Evolutionary conservation across 805 yeast genomes (phyloP).

Genomic region (Schizosaccharomyces cryophilus): DNA sequence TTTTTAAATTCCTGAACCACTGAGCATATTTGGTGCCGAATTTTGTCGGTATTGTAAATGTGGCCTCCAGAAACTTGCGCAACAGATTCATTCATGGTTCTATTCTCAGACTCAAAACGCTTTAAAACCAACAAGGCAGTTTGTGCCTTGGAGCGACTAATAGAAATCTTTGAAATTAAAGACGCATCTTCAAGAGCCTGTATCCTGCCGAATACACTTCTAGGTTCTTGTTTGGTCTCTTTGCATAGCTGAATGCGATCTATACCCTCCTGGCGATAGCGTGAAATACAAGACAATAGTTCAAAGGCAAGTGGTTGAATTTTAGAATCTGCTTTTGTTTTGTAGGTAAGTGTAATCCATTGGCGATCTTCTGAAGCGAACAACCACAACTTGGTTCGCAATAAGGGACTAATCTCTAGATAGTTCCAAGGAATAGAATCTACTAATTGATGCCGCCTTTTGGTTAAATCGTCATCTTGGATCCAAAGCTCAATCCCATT

Average conservation of each 20-base stretch:
- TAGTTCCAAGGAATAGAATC: neutral
- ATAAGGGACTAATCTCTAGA: neutral
- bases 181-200: neutral
- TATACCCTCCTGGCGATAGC: neutral
- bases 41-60: neutral
- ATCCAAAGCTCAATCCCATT: neutral
- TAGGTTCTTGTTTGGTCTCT: neutral
- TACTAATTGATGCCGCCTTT: neutral
- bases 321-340: neutral
- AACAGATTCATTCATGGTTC: neutral
- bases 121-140: neutral
- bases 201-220: neutral
- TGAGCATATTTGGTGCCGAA: neutral
- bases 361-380: neutral
- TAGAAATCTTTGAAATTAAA: neutral
- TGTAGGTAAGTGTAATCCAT: neutral
- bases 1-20: neutral
- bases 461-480: neutral
- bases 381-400: neutral
- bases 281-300: neutral
- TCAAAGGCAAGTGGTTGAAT: neutral
- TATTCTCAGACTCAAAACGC: neutral
- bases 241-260: neutral
- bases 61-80: neutral
- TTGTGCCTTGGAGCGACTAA: neutral